Conservation (phyloP, 139 green algal genomes). For the Picochlorum sp. region DNA sequence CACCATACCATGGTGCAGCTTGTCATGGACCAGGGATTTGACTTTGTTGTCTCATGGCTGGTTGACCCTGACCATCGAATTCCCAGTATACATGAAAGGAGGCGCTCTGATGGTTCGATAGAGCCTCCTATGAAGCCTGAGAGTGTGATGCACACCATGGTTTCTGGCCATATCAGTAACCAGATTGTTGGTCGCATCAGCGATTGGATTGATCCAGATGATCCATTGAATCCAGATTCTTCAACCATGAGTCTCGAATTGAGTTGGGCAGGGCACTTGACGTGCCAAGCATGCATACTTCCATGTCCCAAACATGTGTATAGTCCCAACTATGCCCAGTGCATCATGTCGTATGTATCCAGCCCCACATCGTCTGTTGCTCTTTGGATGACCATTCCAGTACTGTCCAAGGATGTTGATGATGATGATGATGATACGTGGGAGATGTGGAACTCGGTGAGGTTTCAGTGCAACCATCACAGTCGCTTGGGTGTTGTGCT, state of each 20-base stretch:
- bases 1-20: conserved; percentile 30
- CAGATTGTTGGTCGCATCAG: conserved; percentile 70
- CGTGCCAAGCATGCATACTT: conserved; percentile 78
- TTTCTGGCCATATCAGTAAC: conserved; percentile 41
- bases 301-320: conserved; percentile 29
- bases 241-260: conserved; percentile 55
- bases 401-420: background rate
- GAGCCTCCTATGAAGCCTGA: conserved; percentile 44
- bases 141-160: conserved; percentile 58
- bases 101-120: conserved; percentile 17
- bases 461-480: conserved; percentile 58
- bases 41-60: conserved; percentile 81
- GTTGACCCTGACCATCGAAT: conserved; percentile 37
- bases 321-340: conserved; percentile 61
- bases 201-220: conserved; percentile 66
- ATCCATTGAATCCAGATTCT: conserved; percentile 33
- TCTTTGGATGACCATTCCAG: conserved; percentile 78
- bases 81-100: conserved; percentile 10
- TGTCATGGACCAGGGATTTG: conserved; percentile 66
- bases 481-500: conserved; percentile 62
- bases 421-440: conserved; percentile 49
- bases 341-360: conserved; percentile 49
- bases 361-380: conserved; percentile 57
- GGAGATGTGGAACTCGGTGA: conserved; percentile 71
- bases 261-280: conserved; percentile 83